A percentile compares a stretch with the other conserved stretches of the same genome.
Conservation (phyloP, 257 asterid genomes). For the Sherardia arvensis region DNA sequence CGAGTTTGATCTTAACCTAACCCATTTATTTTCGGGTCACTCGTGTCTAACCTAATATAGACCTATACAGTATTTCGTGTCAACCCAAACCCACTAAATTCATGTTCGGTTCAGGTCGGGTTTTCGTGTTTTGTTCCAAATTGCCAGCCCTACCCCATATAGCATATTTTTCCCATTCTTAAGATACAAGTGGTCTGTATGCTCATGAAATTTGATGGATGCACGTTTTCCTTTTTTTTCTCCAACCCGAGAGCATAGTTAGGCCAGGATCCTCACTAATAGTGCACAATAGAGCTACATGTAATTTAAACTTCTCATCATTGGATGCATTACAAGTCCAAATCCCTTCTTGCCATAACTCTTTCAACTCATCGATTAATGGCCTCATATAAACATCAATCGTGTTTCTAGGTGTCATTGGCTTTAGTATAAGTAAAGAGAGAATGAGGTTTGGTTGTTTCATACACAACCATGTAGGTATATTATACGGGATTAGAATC, state of each 20-base stretch:
- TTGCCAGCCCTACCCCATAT: no score
- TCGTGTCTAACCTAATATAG: no score
- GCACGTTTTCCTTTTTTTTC: background rate
- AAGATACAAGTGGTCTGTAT: no score
- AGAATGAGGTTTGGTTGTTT: background rate
- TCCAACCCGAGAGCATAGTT: slow-evolving; percentile 2
- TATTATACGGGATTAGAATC: background rate
- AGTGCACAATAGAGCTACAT: background rate
- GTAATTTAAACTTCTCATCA: background rate
- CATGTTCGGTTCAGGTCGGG: no score
- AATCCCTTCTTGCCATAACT: background rate
- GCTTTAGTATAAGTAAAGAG: background rate
- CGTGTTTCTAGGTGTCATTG: background rate
- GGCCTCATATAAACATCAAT: slow-evolving; percentile 4
- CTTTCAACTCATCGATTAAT: background rate
- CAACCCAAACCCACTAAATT: no score
- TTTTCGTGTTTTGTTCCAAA: no score
- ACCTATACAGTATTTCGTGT: no score
- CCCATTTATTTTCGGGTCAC: no score
- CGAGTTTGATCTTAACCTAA: no score
- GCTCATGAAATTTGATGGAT: background rate
- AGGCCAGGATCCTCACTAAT: background rate
- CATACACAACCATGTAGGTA: slow-evolving; percentile 4
- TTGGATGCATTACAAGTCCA: no score
- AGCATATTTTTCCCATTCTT: no score